phyloP scores from a whole-genome alignment of 805 yeast genomes.

The Candida namnaoensis region DNA sequence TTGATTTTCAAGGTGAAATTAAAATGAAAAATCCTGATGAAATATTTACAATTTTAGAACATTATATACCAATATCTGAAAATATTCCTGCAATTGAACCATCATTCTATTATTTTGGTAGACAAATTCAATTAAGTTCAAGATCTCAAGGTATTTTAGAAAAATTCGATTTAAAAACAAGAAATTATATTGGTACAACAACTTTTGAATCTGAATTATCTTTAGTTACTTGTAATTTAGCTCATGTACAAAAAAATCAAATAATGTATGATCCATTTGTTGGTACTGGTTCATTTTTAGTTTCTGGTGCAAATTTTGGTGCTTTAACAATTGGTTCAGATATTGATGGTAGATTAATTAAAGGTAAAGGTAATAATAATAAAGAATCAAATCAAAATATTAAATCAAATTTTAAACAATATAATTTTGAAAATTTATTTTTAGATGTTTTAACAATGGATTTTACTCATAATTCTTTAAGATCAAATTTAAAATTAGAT shows the following conservation, averaged over 20 bases:
- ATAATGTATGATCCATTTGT: slow-evolving; percentile 90
- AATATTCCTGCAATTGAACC: slow-evolving; percentile 39
- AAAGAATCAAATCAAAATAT: slow-evolving; percentile 29
- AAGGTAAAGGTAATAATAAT: slow-evolving; percentile 43
- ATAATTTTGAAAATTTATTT: slow-evolving; percentile 46
- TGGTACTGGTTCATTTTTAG: slow-evolving; percentile 92
- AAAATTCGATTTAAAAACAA: slow-evolving; percentile 66
- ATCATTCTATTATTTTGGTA: slow-evolving; percentile 60
- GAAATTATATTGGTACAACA: slow-evolving; percentile 91
- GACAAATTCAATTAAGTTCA: slow-evolving; percentile 55
- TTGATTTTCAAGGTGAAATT: slow-evolving; percentile 72
- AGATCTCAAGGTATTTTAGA: slow-evolving; percentile 63
- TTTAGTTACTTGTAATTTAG: slow-evolving; percentile 79
- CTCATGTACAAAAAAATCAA: slow-evolving; percentile 56
- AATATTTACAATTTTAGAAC: slow-evolving; percentile 65
- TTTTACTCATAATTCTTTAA: slow-evolving; percentile 82
- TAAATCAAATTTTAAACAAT: slow-evolving; percentile 64
- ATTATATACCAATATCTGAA: slow-evolving; percentile 44
- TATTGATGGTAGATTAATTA: slow-evolving; percentile 73
- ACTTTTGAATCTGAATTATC: slow-evolving; percentile 94
- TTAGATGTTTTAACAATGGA: slow-evolving; percentile 86
- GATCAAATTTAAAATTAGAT: slow-evolving; percentile 57
- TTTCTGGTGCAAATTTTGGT: slow-evolving; percentile 82
- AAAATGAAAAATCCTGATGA: slow-evolving; percentile 70
- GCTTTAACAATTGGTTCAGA: slow-evolving; percentile 81